Evolutionary conservation across 2,329 filamentous ascomycete species (phyloP).

Genomic region (Fusarium austroafricanum): DNA sequence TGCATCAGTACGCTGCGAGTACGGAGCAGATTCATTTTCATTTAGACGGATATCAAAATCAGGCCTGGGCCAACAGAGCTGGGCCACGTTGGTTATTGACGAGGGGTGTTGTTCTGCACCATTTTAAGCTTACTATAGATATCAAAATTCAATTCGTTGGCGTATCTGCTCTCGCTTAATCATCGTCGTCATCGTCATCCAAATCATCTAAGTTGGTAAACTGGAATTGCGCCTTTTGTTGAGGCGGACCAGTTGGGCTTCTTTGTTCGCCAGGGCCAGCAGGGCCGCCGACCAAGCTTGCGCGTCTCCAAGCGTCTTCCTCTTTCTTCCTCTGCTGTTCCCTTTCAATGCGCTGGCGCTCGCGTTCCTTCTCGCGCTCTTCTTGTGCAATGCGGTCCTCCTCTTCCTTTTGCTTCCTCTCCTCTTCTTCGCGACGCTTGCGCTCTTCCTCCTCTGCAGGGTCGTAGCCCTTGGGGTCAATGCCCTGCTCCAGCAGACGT

Average conservation of each 20-base stretch:
- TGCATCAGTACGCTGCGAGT: constrained; percentile 27
- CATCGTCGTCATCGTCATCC: constrained; percentile 56
- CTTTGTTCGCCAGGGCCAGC: constrained; percentile 44
- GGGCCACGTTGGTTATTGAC: constrained; percentile 29
- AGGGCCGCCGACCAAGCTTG: constrained; percentile 49
- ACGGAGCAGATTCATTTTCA: constrained; percentile 32
- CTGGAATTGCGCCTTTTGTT: constrained; percentile 65
- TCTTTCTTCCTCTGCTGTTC: constrained; percentile 58
- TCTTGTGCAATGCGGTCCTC: constrained; percentile 59
- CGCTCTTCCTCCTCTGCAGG: constrained; percentile 66
- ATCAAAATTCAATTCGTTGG: neutral
- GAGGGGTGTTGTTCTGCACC: constrained; percentile 28
- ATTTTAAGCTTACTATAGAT: constrained; percentile 35
- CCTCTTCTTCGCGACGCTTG: constrained; percentile 63
- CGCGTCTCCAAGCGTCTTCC: constrained; percentile 56
- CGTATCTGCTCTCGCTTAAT: constrained; percentile 35
- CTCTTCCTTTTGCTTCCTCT: constrained; percentile 60
- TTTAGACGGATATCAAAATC: constrained; percentile 35
- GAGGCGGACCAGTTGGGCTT: constrained; percentile 46
- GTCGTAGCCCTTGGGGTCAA: constrained; percentile 71
- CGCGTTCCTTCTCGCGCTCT: constrained; percentile 59
- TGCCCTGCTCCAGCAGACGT: constrained; percentile 69
- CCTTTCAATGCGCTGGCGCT: constrained; percentile 55
- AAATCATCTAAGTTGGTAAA: constrained; percentile 66
- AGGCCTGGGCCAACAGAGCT: constrained; percentile 17